phyloP scores from a whole-genome alignment of 2,329 filamentous ascomycete species.

The Ceratocystis lukuohia region DNA sequence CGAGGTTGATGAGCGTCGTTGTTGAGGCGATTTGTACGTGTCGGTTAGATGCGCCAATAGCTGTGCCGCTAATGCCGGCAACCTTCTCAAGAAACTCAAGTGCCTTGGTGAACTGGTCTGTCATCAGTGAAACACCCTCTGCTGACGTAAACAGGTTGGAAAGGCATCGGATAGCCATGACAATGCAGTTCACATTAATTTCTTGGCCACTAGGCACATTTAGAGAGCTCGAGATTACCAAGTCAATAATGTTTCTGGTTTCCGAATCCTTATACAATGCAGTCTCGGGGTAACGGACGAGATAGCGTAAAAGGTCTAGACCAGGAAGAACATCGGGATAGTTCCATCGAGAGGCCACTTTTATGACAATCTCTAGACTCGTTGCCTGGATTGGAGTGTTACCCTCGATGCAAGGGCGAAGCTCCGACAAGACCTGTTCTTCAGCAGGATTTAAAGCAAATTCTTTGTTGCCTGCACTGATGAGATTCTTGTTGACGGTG shows the following conservation, averaged over 20 bases:
- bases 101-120: constrained; percentile 44
- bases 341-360: constrained; percentile 67
- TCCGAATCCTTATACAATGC: constrained; percentile 44
- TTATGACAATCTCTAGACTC: constrained; percentile 52
- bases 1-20: constrained; percentile 73
- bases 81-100: constrained; percentile 51
- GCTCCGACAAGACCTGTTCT: constrained; percentile 44
- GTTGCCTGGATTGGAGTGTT: constrained; percentile 35
- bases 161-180: constrained; percentile 72
- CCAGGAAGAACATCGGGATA: constrained; percentile 66
- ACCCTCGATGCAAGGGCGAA: constrained; percentile 52
- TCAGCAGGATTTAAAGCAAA: constrained; percentile 61
- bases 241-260: constrained; percentile 46
- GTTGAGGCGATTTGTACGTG: constrained; percentile 73
- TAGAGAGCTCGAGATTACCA: constrained; percentile 30
- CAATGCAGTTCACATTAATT: constrained; percentile 63
- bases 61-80: constrained; percentile 36
- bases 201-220: constrained; percentile 37
- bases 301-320: constrained; percentile 75
- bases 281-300: constrained; percentile 55
- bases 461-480: constrained; percentile 58
- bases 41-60: constrained; percentile 48
- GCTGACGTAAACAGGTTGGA: constrained; percentile 71
- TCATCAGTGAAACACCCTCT: constrained; percentile 53
- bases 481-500: constrained; percentile 59